A percentile compares a stretch with the other conserved stretches of the same genome.
These are phyloP conservation scores for Cercospora sp. DNA, from an alignment of 2,329 filamentous ascomycete species.

Conservation along the genomic window DNA sequence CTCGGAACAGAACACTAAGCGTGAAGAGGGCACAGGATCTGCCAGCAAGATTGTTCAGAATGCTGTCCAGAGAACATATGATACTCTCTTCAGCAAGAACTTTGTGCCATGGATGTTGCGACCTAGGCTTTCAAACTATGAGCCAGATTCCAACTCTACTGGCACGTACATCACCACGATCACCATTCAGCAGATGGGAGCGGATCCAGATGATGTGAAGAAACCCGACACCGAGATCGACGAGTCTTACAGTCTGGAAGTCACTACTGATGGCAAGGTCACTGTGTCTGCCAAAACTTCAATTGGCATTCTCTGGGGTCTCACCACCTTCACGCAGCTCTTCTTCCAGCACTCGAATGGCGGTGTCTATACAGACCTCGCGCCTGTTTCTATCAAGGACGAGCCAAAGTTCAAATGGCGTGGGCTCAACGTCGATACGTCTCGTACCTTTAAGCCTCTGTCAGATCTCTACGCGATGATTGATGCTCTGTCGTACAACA, in stretches of 20 bases:
- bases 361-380: constrained; percentile 65
- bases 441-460: constrained; percentile 69
- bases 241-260: constrained; percentile 70
- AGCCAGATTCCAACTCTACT: constrained; percentile 53
- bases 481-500: constrained; percentile 74
- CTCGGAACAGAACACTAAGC: constrained; percentile 18
- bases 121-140: constrained; percentile 62
- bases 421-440: constrained; percentile 76
- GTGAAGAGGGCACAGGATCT: constrained; percentile 4
- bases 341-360: constrained; percentile 69
- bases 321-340: constrained; percentile 76
- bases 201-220: constrained; percentile 56
- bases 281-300: constrained; percentile 66
- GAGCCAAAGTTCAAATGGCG: constrained; percentile 73
- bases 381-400: constrained; percentile 72
- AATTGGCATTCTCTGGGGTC: constrained; percentile 68
- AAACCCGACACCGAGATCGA: constrained; percentile 66
- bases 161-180: constrained; percentile 59
- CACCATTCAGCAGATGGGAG: constrained; percentile 59
- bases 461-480: constrained; percentile 71
- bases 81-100: constrained; percentile 65
- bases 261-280: constrained; percentile 60
- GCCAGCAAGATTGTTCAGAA: constrained; percentile 46
- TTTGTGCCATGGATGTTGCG: constrained; percentile 80
- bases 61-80: constrained; percentile 57